Percentiles rank a stretch among this genome's conserved stretches.
These are phyloP conservation scores for Chrysanthemum lavandulifolium DNA, from an alignment of 129 eudicot species.

Conservation along the genomic window DNA sequence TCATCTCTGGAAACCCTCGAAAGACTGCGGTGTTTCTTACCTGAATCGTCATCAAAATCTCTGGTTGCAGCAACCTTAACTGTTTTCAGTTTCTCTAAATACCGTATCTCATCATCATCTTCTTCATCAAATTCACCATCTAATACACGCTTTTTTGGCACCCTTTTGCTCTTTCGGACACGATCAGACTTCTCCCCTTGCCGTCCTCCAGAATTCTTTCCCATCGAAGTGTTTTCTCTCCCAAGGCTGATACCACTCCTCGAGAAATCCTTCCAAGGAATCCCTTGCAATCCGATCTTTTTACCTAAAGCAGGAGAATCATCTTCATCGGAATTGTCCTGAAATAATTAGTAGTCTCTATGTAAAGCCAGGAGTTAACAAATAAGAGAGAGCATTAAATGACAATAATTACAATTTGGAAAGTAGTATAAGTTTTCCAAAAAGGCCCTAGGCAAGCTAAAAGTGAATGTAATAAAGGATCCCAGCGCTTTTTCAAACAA, in stretches of 20 bases:
- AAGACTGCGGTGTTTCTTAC: constrained; percentile 53
- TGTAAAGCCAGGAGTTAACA: constrained; percentile 5
- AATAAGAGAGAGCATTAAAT: constrained; percentile 21
- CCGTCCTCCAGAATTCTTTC: constrained; percentile 42
- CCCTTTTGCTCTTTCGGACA: constrained; percentile 82
- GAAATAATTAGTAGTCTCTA: constrained; percentile 14
- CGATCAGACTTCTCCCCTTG: constrained; percentile 67
- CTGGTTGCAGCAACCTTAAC: constrained; percentile 51
- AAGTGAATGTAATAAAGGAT: constrained; percentile 9
- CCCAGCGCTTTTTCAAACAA: constrained; percentile 9
- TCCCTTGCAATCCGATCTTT: constrained; percentile 57
- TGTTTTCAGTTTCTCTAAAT: constrained; percentile 69
- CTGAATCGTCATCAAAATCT: constrained; percentile 57
- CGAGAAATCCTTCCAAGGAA: constrained; percentile 79
- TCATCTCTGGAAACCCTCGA: constrained; percentile 65
- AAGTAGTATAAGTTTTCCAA: constrained; percentile 13
- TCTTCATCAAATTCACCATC: constrained; percentile 81
- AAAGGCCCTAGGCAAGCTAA: constrained; percentile 9
- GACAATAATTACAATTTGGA: constrained; percentile 23
- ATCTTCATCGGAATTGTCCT: constrained; percentile 70
- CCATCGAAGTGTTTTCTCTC: constrained; percentile 48
- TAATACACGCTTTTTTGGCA: constrained; percentile 65
- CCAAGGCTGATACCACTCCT: constrained; percentile 49
- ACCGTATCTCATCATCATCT: constrained; percentile 89
- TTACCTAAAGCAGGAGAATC: constrained; percentile 45